These are phyloP conservation scores for Ophiocordyceps camponoti-rufipedis DNA, from an alignment of 2,329 filamentous ascomycete species.

Conservation along the genomic window DNA sequence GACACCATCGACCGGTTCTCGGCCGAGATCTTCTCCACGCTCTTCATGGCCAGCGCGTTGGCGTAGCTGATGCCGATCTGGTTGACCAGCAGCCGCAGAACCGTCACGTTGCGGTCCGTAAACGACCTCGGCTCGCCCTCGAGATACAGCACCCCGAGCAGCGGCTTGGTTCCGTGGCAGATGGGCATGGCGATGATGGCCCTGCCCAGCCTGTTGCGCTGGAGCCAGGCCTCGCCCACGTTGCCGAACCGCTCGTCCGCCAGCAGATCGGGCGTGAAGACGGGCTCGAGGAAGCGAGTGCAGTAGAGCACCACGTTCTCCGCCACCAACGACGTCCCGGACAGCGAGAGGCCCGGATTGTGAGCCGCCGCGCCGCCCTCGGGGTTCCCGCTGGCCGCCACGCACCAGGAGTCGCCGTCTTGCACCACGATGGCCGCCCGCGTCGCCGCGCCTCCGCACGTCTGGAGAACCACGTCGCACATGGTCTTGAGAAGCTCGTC, in stretches of 20 bases:
- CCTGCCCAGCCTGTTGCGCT: constrained; percentile 49
- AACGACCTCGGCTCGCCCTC: constrained; percentile 60
- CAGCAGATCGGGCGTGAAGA: constrained; percentile 57
- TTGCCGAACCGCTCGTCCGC: constrained; percentile 65
- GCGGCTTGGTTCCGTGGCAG: constrained; percentile 48
- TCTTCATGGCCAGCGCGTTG: constrained; percentile 48
- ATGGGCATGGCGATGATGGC: constrained; percentile 70
- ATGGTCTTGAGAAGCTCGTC: constrained; percentile 63
- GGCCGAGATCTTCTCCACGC: constrained; percentile 58
- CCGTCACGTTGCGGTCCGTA: constrained; percentile 52
- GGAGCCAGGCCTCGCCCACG: constrained; percentile 49
- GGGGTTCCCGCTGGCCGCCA: constrained; percentile 56
- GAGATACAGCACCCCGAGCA: constrained; percentile 59
- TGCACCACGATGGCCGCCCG: constrained; percentile 58
- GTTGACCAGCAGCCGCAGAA: constrained; percentile 54
- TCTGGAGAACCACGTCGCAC: constrained; percentile 65
- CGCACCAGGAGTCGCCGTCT: constrained; percentile 47
- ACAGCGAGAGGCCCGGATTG: constrained; percentile 44
- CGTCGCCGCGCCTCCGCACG: constrained; percentile 51
- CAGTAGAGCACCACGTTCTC: constrained; percentile 63
- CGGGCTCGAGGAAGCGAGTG: constrained; percentile 55
- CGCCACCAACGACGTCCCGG: constrained; percentile 49
- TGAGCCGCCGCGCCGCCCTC: constrained; percentile 51
- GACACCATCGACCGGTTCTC: constrained; percentile 64
- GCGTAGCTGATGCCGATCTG: constrained; percentile 60